These are phyloP conservation scores for Nemania diffusa DNA, from an alignment of 2,329 filamentous ascomycete species.

Conservation along the genomic window DNA sequence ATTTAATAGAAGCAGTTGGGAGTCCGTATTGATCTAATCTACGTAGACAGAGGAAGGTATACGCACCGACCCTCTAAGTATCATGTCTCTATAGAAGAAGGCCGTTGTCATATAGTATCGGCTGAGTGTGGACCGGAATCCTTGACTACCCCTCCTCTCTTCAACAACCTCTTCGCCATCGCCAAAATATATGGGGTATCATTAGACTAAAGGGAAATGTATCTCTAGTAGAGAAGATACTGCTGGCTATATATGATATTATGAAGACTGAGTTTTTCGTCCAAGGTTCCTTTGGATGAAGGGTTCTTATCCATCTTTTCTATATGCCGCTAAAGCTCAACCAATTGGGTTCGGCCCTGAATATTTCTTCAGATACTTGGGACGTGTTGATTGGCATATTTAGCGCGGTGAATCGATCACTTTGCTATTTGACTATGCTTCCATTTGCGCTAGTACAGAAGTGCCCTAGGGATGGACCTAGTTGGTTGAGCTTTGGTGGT, in stretches of 20 bases:
- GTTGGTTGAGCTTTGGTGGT: too few relatives aligned
- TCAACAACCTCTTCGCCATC: neutral
- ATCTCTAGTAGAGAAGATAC: neutral
- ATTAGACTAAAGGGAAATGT: constrained; percentile 12
- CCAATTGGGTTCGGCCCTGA: too few relatives aligned
- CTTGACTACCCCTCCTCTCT: constrained; percentile 6
- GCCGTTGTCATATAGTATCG: neutral
- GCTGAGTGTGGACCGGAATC: constrained; percentile 12
- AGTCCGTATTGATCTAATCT: constrained; percentile 29
- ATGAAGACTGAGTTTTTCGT: neutral
- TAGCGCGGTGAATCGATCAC: too few relatives aligned
- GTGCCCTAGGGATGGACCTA: too few relatives aligned
- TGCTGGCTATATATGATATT: constrained; percentile 7
- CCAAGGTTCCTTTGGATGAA: neutral
- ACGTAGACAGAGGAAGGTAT: constrained; percentile 6
- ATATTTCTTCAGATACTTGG: too few relatives aligned
- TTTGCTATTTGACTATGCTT: too few relatives aligned
- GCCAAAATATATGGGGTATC: constrained; percentile 24
- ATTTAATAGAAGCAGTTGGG: constrained; percentile 1
- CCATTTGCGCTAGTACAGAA: too few relatives aligned
- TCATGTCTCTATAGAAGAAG: constrained; percentile 2
- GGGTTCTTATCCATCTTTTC: neutral
- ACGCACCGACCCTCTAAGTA: neutral
- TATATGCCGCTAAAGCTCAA: too few relatives aligned
- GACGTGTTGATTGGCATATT: too few relatives aligned